A percentile compares a stretch with the other conserved stretches of the same genome.
phyloP scores from a whole-genome alignment of 2,329 filamentous ascomycete species.

The Arthroderma sp. region DNA sequence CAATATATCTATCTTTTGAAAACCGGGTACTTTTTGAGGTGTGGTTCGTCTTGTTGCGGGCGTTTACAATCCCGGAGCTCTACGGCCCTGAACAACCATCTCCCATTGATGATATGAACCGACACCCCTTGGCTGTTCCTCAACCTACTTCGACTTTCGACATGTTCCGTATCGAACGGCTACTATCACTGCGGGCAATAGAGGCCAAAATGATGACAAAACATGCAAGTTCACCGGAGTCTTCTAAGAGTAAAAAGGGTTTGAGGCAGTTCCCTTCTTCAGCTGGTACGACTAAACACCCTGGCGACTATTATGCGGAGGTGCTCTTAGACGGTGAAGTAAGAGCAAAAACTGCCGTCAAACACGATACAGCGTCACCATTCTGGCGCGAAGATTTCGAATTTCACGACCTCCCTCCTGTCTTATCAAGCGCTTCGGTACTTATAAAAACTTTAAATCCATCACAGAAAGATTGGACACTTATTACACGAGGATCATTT shows the following conservation, averaged over 20 bases:
- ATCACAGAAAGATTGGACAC: conserved; percentile 37
- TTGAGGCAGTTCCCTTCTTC: conserved; percentile 19
- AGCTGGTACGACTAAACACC: conserved; percentile 10
- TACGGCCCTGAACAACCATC: conserved; percentile 51
- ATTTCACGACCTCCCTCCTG: conserved; percentile 34
- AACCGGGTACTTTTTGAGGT: conserved; percentile 87
- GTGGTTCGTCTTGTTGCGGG: conserved; percentile 84
- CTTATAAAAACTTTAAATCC: conserved; percentile 35
- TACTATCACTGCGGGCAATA: conserved; percentile 45
- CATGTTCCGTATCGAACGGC: conserved; percentile 55
- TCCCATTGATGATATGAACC: conserved; percentile 30
- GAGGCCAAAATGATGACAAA: conserved; percentile 44
- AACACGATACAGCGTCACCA: conserved; percentile 31
- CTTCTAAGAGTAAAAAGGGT: conserved; percentile 21
- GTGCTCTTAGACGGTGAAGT: conserved; percentile 36
- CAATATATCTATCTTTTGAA: conserved; percentile 78
- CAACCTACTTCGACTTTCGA: conserved; percentile 33
- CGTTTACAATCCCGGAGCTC: conserved; percentile 82
- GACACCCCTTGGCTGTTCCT: conserved; percentile 17
- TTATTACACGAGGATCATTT: conserved; percentile 33
- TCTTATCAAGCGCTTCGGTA: conserved; percentile 34
- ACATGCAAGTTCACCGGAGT: conserved; percentile 21
- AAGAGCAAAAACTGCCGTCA: conserved; percentile 36
- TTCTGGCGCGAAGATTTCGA: conserved; percentile 39
- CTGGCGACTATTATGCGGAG: conserved; percentile 36